phyloP scores from a whole-genome alignment of 768 basidiomycete genomes.

The Dacryopinax spathularia region DNA sequence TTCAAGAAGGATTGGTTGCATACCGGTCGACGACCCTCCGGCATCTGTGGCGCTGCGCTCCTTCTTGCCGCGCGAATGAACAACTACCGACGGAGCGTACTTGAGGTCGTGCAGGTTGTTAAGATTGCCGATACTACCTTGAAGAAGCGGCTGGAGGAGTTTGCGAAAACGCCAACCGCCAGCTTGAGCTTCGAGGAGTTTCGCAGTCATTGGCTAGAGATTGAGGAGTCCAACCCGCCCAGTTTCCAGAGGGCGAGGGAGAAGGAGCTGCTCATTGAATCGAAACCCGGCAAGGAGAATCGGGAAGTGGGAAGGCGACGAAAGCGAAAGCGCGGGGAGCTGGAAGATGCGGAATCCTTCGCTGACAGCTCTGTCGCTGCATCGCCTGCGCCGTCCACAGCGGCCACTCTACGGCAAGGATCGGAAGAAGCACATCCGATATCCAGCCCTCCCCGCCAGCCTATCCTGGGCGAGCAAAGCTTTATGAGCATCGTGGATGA shows the following conservation, averaged over 20 bases:
- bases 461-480: not conserved
- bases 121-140: conserved; percentile 96
- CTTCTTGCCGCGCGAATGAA: conserved; percentile 96
- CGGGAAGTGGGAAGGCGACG: conserved; percentile 16
- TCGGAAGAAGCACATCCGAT: not conserved
- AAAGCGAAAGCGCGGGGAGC: conserved; percentile 5
- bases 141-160: conserved; percentile 86
- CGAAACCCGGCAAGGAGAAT: conserved; percentile 11
- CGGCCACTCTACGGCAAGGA: not conserved
- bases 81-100: conserved; percentile 81
- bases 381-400: conserved; percentile 13
- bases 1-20: conserved; percentile 98
- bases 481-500: not conserved
- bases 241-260: conserved; percentile 36
- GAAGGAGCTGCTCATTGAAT: conserved; percentile 11
- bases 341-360: conserved; percentile 5
- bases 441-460: not conserved
- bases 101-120: conserved; percentile 96
- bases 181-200: conserved; percentile 79
- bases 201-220: conserved; percentile 71
- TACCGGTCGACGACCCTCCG: conserved; percentile 84
- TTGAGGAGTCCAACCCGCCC: conserved; percentile 78
- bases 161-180: conserved; percentile 78
- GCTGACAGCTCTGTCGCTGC: conserved; percentile 7
- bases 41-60: conserved; percentile 92